These are phyloP conservation scores for Pseudocercospora vitis DNA, from an alignment of 2,329 filamentous ascomycete genomes.

Conservation along the genomic window DNA sequence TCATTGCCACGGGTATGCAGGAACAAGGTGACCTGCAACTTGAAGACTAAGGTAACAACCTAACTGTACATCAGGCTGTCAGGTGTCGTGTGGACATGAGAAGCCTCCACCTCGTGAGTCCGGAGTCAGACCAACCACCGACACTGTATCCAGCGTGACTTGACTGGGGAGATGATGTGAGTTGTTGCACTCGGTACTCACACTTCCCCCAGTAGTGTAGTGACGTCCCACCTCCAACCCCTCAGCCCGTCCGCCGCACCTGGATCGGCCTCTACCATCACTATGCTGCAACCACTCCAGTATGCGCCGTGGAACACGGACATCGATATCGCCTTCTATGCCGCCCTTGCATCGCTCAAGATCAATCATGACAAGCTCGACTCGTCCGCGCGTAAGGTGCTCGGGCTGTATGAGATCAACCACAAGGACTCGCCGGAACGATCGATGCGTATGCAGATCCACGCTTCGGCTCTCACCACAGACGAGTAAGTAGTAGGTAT, in stretches of 20 bases:
- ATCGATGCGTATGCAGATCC: conserved; percentile 86
- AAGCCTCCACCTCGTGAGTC: too few species aligned
- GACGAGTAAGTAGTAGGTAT: conserved; percentile 64
- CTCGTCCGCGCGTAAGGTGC: conserved; percentile 81
- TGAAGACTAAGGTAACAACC: too few species aligned
- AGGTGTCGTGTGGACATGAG: too few species aligned
- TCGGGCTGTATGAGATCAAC: conserved; percentile 86
- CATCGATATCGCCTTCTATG: conserved; percentile 94
- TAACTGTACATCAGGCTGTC: too few species aligned
- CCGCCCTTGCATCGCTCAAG: conserved; percentile 85
- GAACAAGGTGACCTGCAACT: too few species aligned
- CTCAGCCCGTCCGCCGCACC: neutral
- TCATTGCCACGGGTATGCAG: too few species aligned
- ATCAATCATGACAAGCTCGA: conserved; percentile 97
- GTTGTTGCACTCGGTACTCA: too few species aligned
- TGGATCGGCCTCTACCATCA: conserved; percentile 8
- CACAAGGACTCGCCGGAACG: conserved; percentile 67
- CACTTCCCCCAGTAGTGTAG: too few species aligned
- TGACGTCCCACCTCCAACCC: neutral
- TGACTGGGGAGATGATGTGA: too few species aligned
- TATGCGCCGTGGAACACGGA: conserved; percentile 92
- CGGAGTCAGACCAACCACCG: too few species aligned
- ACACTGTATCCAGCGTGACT: too few species aligned
- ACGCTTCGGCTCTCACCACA: conserved; percentile 79
- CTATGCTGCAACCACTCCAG: conserved; percentile 51